These are phyloP conservation scores for Gynostemma pentaphyllum DNA, from an alignment of 306 rosid genomes.

Conservation along the genomic window DNA sequence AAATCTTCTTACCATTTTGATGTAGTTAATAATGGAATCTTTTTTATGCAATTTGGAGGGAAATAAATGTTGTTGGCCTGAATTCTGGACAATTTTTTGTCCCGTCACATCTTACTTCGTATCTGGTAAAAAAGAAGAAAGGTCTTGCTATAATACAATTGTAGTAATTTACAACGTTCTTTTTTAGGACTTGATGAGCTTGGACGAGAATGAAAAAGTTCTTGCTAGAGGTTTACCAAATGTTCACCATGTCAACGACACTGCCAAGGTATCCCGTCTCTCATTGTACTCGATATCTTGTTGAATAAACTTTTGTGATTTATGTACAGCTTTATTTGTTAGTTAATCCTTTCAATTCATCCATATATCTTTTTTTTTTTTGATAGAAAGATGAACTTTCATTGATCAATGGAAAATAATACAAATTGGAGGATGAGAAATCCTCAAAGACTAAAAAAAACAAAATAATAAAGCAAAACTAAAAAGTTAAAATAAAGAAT, in stretches of 20 bases:
- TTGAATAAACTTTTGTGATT: too few relatives aligned
- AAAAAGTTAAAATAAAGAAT: too few relatives aligned
- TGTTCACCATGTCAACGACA: constrained; percentile 72
- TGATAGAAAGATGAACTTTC: too few relatives aligned
- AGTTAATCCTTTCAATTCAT: too few relatives aligned
- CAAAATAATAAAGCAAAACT: too few relatives aligned
- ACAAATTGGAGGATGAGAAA: too few relatives aligned
- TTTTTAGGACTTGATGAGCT: constrained; percentile 74
- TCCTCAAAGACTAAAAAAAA: too few relatives aligned
- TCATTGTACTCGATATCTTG: constrained; percentile 6
- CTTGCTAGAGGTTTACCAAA: constrained; percentile 48
- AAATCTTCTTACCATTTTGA: not conserved
- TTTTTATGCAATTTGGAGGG: not conserved
- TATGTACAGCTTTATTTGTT: too few relatives aligned
- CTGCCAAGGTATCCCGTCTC: constrained; percentile 44
- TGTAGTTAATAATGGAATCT: not conserved
- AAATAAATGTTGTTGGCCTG: not conserved
- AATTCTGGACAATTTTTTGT: not conserved
- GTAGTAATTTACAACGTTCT: not conserved
- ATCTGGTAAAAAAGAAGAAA: not conserved
- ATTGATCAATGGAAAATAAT: too few relatives aligned
- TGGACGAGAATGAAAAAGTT: constrained; percentile 65
- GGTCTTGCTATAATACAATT: not conserved
- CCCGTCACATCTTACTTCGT: too few relatives aligned
- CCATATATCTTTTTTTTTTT: too few relatives aligned